Percentiles rank a stretch among this genome's conserved stretches.
Conservation (phyloP, 2,329 filamentous ascomycete species). For the Xylaria sp. region DNA sequence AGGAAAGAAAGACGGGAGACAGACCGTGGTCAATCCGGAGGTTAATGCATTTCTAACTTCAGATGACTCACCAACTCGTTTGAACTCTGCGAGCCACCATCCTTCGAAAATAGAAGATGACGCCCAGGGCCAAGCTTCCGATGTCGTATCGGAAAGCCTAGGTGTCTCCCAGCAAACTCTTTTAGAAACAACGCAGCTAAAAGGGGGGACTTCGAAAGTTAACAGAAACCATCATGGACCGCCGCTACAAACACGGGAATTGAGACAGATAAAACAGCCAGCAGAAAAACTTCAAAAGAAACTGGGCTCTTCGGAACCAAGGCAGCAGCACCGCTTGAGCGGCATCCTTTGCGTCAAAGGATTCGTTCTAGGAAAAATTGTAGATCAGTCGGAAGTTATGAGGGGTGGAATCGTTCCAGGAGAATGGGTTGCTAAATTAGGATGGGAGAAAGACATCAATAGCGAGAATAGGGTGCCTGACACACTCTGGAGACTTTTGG, state of each 20-base stretch:
- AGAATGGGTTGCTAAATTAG: constrained; percentile 22
- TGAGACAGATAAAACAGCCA: not conserved
- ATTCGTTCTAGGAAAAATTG: constrained; percentile 20
- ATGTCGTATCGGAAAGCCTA: not conserved
- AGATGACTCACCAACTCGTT: not conserved
- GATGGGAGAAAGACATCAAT: constrained; percentile 9
- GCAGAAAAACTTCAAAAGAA: not conserved
- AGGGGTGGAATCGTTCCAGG: constrained; percentile 20
- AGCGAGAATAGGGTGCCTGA: constrained; percentile 26
- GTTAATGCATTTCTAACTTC: not conserved
- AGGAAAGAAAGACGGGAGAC: not conserved
- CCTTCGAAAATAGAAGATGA: constrained; percentile 3
- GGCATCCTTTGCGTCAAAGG: constrained; percentile 18
- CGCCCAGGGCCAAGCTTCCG: not conserved
- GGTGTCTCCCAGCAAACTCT: constrained; percentile 6
- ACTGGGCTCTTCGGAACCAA: not conserved
- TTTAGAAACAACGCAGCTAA: not conserved
- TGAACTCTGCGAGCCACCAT: not conserved
- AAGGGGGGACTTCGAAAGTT: not conserved
- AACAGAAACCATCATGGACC: not conserved
- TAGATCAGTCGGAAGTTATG: constrained; percentile 23
- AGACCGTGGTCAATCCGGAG: not conserved
- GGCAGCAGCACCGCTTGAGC: constrained; percentile 20
- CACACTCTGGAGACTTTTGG: constrained; percentile 23
- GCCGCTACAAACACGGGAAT: not conserved